Base-by-base conservation (phyloP, 2,329 filamentous ascomycete species). In the Aspergillus costaricaensis region DNA sequence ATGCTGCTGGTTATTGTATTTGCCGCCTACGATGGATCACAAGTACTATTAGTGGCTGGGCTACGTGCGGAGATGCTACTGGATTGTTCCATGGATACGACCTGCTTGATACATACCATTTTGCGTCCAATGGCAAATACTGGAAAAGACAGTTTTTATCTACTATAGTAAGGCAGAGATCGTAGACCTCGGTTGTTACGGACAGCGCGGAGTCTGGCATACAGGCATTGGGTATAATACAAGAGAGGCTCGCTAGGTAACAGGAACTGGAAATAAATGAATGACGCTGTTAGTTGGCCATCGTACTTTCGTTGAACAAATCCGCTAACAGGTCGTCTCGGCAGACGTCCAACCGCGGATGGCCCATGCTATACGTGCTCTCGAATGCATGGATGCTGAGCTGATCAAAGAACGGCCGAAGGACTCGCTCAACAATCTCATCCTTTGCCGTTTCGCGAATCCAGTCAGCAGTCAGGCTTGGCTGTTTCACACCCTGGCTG, bases 361-460 rank as follows among this genome's bases (percentile, higher is more conserved):
- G 76, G 38, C 87, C 88, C 87, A 97, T 93, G 15, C 89, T 87
- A 75, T 99, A 99, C 58, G 90, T 94, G 63, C 89, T 90, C 80
- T 99, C 95, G 77, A 97, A 99, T 0, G 91, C 89, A 74, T 89
- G 91, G 70, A 99, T 97, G 73, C 93, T 97, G 65, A 99, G 79
- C 73, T 96, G 91, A 14, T 89, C 90, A 72, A 98, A 92, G 78
- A 97, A 98, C 0, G 94, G 94, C 67, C 91, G 83, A 63, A 98
- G 77, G 12, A 97, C 85, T 72, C 89, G 89, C 60, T 87, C 87
- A 5, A 95, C 85, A 60, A 98, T 80, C 65, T 87, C 85, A 27
- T 84, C 79, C 63, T 81, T 82, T 5, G 81, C 77, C 65, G 84
- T 81, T 32, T 83, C 82, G 56, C 83, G 80, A 57, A 86, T 80